Evolutionary conservation across 768 basidiomycete genomes (phyloP), one percentile per base, ranked within the genome.

Genomic region (Leucocoprinus birnbaumii): DNA sequence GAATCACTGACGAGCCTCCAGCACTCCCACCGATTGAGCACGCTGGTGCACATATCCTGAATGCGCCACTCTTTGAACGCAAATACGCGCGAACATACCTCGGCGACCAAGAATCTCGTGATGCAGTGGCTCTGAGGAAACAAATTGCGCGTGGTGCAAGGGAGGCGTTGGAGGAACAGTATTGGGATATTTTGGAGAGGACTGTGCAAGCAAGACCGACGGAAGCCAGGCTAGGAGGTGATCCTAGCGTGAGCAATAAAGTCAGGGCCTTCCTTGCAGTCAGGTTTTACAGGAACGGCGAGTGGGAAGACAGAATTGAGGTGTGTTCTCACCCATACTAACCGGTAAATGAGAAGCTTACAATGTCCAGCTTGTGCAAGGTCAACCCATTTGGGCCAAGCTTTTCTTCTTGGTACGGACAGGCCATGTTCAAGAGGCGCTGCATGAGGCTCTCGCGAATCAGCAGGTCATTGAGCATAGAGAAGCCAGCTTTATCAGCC

Each of bases 321-420:
- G 93, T 92, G 26, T 16, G 80, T 66, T 8, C 21, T 14, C 8
- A 3, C 38, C n/a, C 9, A 13, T 14, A 5, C n/a, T 5, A 38
- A 10, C 38, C 13, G 9, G 38, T 7, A 35, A n/a, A 4, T n/a
- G 3, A 14, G 38, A 38, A 16, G 4, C 38, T 38, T 7, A 38
- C 16, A 38, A 11, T 5, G 11, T 38, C 21, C 55, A 95, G 90
- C 73, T 94, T 56, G 84, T 96, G 21, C 86, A 89, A 53, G 89
- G 90, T 9, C 87, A 89, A 62, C 92, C 94, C 1, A 61, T 98
- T 11, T 99, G 94, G 94, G 96, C 95, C 9, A 87, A 91, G 55
- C 66, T 95, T n/a, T 98, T 91, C 71, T 95, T 89, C 72, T 81
- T 99, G 14, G 77, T 99, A 9, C 85, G 96, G 22, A 88, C 88